phyloP scores from a whole-genome alignment of 2,329 filamentous ascomycete species.

The Penicillium olsonii region DNA sequence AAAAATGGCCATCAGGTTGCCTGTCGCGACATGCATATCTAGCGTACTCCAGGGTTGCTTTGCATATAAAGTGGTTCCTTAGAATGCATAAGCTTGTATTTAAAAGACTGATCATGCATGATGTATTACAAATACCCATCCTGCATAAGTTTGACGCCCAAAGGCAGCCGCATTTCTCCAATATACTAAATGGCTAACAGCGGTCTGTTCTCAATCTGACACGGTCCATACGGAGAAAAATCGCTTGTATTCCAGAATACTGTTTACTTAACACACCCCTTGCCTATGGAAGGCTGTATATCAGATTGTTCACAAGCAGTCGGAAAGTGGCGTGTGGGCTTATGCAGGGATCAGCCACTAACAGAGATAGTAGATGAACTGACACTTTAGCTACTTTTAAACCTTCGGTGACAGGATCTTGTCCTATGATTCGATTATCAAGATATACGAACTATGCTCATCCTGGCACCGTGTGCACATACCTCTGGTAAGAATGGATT shows the following conservation, averaged over 20 bases:
- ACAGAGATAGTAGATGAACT: background rate
- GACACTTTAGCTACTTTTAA: background rate
- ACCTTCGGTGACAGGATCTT: background rate
- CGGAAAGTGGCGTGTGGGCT: background rate
- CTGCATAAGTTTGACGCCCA: background rate
- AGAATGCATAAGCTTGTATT: background rate
- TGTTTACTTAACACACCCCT: background rate
- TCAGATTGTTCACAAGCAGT: background rate
- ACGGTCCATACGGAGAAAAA: too few relatives aligned
- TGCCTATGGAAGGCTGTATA: background rate
- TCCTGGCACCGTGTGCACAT: too few relatives aligned
- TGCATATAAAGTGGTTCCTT: background rate
- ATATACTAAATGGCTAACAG: background rate
- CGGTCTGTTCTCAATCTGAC: too few relatives aligned
- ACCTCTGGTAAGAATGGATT: too few relatives aligned
- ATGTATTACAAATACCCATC: background rate
- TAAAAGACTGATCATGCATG: conserved; percentile 1
- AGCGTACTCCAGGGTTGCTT: background rate
- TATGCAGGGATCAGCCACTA: conserved; percentile 7
- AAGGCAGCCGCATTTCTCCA: background rate
- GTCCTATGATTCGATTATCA: background rate
- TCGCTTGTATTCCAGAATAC: background rate
- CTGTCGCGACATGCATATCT: background rate
- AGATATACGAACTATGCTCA: too few relatives aligned
- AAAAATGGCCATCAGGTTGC: background rate